Conservation (phyloP, 202 grass and related monocot species). For the Zoysia matrella region DNA sequence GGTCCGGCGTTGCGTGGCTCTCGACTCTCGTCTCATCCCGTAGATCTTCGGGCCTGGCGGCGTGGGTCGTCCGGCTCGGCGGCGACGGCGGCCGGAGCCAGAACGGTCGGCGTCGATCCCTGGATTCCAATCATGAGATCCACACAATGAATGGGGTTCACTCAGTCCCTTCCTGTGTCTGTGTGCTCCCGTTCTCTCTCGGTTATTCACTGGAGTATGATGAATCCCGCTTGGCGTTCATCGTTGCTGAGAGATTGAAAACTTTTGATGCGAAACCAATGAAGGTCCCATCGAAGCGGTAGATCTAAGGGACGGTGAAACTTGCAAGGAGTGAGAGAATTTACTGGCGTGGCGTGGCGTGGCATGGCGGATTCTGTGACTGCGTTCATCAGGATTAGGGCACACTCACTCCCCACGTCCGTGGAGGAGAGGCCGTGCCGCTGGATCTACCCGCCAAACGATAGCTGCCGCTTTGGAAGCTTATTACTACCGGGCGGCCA, state of each 20-base stretch:
- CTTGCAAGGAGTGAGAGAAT: too few relatives aligned
- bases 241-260: too few relatives aligned
- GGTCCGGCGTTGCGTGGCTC: too few relatives aligned
- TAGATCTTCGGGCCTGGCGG: not conserved
- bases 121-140: not conserved
- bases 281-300: too few relatives aligned
- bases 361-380: not conserved
- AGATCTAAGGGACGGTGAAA: too few relatives aligned
- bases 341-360: not conserved
- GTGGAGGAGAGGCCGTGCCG: not conserved
- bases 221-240: too few relatives aligned
- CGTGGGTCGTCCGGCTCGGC: not conserved
- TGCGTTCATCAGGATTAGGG: not conserved
- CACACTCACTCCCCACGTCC: not conserved
- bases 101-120: not conserved
- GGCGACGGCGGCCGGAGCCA: not conserved
- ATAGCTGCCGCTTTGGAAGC: not conserved
- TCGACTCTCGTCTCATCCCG: too few relatives aligned
- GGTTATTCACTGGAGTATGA: too few relatives aligned
- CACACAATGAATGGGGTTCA: constrained; percentile 13
- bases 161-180: constrained; percentile 27
- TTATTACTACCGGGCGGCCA: not conserved
- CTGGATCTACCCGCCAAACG: constrained; percentile 1
- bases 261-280: too few relatives aligned
- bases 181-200: too few relatives aligned